phyloP scores from a whole-genome alignment of 2,329 filamentous ascomycete species.

The Hirsutella rhossiliensis region DNA sequence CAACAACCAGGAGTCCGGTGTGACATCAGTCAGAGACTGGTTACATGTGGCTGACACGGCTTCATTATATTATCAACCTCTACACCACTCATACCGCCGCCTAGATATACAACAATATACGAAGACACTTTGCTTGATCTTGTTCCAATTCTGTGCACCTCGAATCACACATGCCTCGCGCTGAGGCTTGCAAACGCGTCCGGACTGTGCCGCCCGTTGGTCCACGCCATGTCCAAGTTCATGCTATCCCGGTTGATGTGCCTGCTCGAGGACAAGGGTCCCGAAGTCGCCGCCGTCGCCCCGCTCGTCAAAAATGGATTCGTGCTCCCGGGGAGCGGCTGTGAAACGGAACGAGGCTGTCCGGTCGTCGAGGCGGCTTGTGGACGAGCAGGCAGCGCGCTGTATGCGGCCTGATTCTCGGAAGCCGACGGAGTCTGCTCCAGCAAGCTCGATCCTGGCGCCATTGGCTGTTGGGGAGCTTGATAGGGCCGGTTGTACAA shows the following conservation, averaged over 20 bases:
- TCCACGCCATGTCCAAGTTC: constrained; percentile 51
- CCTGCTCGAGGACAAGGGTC: constrained; percentile 25
- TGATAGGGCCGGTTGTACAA: constrained; percentile 54
- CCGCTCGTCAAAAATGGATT: constrained; percentile 44
- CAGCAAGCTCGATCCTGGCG: constrained; percentile 16
- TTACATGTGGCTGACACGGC: background rate
- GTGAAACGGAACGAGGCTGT: constrained; percentile 17
- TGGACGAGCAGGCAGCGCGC: constrained; percentile 10
- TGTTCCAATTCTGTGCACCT: background rate
- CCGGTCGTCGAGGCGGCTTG: constrained; percentile 13
- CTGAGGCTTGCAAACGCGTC: constrained; percentile 71
- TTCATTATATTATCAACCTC: background rate
- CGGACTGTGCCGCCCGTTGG: constrained; percentile 62
- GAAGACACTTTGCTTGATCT: background rate
- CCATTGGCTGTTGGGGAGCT: constrained; percentile 25
- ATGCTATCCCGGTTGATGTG: constrained; percentile 57
- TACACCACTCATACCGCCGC: background rate
- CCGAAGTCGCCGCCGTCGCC: constrained; percentile 19
- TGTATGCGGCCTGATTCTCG: constrained; percentile 14
- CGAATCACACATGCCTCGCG: constrained; percentile 38
- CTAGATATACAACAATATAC: background rate
- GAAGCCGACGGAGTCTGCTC: constrained; percentile 15
- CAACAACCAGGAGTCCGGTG: background rate
- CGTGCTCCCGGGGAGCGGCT: constrained; percentile 29
- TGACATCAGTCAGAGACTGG: background rate